Conservation (phyloP, 257 asterid species). For the Hygrophila difformis region DNA sequence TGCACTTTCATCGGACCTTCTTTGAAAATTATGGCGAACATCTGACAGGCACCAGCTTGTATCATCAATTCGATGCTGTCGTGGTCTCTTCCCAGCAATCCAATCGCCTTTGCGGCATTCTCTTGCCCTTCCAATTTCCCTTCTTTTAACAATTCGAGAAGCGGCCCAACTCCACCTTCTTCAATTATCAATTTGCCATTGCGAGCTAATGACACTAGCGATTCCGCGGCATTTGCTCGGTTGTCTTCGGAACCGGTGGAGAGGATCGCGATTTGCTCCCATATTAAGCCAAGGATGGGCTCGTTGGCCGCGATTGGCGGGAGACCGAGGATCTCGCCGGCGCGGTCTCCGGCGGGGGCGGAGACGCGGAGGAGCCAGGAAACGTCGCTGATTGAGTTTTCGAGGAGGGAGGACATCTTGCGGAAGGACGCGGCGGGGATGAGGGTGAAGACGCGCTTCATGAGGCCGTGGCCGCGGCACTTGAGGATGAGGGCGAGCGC, state of each 20-base stretch:
- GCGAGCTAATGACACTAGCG: constrained; percentile 51
- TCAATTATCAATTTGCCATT: constrained; percentile 62
- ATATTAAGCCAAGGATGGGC: constrained; percentile 58
- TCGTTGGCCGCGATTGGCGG: constrained; percentile 81
- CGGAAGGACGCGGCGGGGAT: constrained; percentile 69
- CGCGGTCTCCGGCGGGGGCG: constrained; percentile 52
- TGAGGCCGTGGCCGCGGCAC: constrained; percentile 55
- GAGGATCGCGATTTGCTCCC: constrained; percentile 75
- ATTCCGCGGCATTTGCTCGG: constrained; percentile 58
- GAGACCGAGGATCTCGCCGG: constrained; percentile 51
- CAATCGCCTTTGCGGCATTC: constrained; percentile 54
- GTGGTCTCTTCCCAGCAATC: constrained; percentile 57
- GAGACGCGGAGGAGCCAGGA: constrained; percentile 83
- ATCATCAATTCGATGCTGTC: constrained; percentile 64
- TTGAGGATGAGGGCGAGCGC: constrained; percentile 39
- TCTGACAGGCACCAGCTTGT: constrained; percentile 52
- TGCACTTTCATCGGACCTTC: constrained; percentile 67
- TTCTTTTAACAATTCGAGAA: constrained; percentile 47
- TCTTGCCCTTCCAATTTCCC: constrained; percentile 64
- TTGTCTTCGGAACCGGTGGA: constrained; percentile 43
- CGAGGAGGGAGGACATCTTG: constrained; percentile 47
- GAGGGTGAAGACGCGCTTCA: constrained; percentile 64
- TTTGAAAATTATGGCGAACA: constrained; percentile 53
- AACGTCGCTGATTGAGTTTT: constrained; percentile 70
- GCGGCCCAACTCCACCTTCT: constrained; percentile 70